Evolutionary conservation across 257 asterid species (phyloP).

Genomic region (Solanum corneliomulleri): DNA sequence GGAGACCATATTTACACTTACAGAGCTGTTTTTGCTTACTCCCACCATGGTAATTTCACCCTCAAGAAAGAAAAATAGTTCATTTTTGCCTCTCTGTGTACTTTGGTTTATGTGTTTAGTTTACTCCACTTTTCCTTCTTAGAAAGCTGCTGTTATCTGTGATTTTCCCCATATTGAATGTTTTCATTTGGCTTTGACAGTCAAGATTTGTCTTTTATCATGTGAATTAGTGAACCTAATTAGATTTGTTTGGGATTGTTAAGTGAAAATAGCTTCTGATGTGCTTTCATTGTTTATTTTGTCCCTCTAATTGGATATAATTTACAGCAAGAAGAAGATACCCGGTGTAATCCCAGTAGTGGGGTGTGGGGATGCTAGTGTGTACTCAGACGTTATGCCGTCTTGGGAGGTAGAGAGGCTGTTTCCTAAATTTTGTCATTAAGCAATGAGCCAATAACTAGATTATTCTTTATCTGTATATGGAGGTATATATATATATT

Average conservation of each 20-base stretch:
- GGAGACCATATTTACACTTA: constrained; percentile 92
- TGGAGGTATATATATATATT: neutral
- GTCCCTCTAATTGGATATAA: neutral
- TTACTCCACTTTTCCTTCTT: neutral
- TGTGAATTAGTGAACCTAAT: neutral
- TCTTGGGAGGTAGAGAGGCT: too few relatives aligned
- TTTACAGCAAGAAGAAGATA: neutral
- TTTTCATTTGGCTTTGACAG: neutral
- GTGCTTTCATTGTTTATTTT: neutral
- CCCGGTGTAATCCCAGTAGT: too few relatives aligned
- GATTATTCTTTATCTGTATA: neutral
- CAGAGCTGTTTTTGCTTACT: constrained; percentile 67
- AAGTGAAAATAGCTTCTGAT: too few relatives aligned
- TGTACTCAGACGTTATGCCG: too few relatives aligned
- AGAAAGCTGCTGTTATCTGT: neutral
- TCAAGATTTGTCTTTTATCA: neutral
- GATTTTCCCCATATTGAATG: neutral
- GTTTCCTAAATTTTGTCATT: neutral
- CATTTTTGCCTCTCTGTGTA: neutral
- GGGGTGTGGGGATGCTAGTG: too few relatives aligned
- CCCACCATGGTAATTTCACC: constrained; percentile 57
- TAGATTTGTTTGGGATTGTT: neutral
- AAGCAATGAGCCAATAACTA: neutral
- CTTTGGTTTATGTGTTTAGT: neutral
- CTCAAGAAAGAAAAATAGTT: neutral